Conservation (phyloP, 1,139 yeast genomes). For the Blastobotrys aristatus region DNA sequence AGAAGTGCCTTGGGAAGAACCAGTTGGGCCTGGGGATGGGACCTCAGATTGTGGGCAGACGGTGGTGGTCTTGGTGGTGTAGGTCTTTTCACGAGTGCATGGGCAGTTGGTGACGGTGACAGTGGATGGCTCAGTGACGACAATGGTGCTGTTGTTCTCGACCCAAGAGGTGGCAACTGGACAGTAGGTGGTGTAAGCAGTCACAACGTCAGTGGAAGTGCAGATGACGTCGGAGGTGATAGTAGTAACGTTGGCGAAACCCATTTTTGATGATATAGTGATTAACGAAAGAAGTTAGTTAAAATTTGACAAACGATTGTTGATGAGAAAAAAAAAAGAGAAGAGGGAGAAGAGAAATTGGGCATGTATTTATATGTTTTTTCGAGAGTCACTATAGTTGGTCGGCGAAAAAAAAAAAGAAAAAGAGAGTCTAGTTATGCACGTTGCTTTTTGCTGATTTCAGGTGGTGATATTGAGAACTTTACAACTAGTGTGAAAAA, state of each 20-base stretch:
- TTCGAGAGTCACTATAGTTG: too few species aligned
- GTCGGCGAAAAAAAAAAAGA: too few species aligned
- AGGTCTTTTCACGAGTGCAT: slow-evolving; percentile 52
- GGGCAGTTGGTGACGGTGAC: slow-evolving; percentile 43
- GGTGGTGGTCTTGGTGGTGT: slow-evolving; percentile 41
- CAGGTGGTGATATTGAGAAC: too few species aligned
- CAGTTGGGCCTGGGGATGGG: slow-evolving; percentile 17
- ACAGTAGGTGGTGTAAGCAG: slow-evolving; percentile 42
- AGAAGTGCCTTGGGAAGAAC: slow-evolving; percentile 16
- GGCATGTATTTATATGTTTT: neutral
- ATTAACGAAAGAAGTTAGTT: neutral
- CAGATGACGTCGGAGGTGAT: slow-evolving; percentile 29
- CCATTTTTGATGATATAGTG: neutral
- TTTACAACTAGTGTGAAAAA: too few species aligned
- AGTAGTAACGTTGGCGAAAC: slow-evolving; percentile 25
- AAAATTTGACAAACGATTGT: neutral
- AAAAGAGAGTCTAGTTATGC: too few species aligned
- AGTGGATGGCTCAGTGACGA: slow-evolving; percentile 41
- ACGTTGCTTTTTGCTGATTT: too few species aligned
- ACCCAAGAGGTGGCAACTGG: slow-evolving; percentile 40
- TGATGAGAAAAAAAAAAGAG: neutral
- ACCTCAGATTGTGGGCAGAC: slow-evolving; percentile 34
- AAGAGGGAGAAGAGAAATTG: neutral
- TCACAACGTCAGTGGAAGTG: slow-evolving; percentile 34
- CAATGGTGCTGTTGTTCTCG: slow-evolving; percentile 37